Conservation (phyloP, 2,329 filamentous ascomycete genomes). For the Aaosphaeria pasadenensis region DNA sequence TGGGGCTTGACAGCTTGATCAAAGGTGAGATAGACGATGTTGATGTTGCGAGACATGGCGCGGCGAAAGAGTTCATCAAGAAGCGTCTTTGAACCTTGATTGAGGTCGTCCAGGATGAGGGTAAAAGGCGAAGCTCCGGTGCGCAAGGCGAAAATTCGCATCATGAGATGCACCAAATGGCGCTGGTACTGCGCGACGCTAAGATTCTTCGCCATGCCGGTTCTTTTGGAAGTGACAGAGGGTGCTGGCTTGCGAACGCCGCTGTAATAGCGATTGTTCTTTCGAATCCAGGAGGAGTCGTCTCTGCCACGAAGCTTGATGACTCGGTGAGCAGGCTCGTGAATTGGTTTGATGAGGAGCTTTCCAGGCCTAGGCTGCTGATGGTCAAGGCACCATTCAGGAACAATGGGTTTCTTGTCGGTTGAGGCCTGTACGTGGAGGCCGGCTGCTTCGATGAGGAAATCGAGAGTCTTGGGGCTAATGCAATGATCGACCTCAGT, state of each 20-base stretch:
- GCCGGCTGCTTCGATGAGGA: too few relatives aligned
- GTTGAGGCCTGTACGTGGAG: too few relatives aligned
- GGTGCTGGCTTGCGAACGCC: conserved; percentile 1
- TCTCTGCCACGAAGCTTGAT: too few relatives aligned
- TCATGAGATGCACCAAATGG: conserved; percentile 79
- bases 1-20: conserved; percentile 55
- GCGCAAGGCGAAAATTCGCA: conserved; percentile 74
- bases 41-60: conserved; percentile 54
- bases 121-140: conserved; percentile 84
- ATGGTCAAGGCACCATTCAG: too few relatives aligned
- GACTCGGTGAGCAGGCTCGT: too few relatives aligned
- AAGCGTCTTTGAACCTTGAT: conserved; percentile 72
- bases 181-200: conserved; percentile 63
- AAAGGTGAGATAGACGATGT: conserved; percentile 75
- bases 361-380: too few relatives aligned
- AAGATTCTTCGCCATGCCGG: neutral
- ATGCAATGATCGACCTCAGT: too few relatives aligned
- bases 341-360: too few relatives aligned
- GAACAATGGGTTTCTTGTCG: too few relatives aligned
- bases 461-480: too few relatives aligned
- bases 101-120: conserved; percentile 77
- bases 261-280: conserved; percentile 8
- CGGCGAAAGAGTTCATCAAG: conserved; percentile 71
- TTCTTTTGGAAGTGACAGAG: too few relatives aligned
- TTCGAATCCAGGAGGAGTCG: conserved; percentile 12